Conservation (phyloP, 345 rosid genomes). For the Populus tremula region DNA sequence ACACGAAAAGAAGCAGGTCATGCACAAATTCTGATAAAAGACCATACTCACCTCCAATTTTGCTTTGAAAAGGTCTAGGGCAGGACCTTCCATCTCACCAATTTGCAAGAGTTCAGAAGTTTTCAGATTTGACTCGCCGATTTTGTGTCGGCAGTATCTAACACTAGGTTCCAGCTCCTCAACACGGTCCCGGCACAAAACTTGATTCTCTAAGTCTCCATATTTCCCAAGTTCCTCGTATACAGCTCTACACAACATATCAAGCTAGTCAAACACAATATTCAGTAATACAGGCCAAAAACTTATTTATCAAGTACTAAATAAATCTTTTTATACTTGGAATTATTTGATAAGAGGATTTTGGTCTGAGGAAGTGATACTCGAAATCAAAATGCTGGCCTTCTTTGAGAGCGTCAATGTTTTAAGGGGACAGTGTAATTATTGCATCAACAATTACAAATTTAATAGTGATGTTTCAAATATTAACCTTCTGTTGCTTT, state of each 20-base stretch:
- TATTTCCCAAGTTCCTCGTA: constrained; percentile 97
- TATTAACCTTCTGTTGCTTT: background rate
- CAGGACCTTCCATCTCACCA: constrained; percentile 99
- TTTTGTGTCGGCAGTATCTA: constrained; percentile 87
- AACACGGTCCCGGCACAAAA: constrained; percentile 90
- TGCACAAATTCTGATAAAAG: background rate
- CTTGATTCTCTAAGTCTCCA: constrained; percentile 94
- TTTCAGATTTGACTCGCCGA: constrained; percentile 85
- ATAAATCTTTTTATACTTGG: background rate
- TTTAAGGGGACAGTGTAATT: background rate
- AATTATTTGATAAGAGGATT: background rate
- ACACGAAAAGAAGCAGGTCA: background rate
- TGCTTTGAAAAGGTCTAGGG: constrained; percentile 85
- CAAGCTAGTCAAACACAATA: background rate
- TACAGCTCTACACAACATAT: constrained; percentile 60
- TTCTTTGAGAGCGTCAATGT: background rate
- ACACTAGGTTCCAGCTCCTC: constrained; percentile 97
- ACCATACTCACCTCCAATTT: constrained; percentile 74
- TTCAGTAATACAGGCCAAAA: background rate
- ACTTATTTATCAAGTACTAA: background rate
- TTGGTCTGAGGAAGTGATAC: background rate
- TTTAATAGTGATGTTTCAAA: background rate
- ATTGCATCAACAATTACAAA: background rate
- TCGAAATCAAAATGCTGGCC: background rate
- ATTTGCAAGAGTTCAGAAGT: constrained; percentile 85